Base-by-base conservation (phyloP, 108 stramenopile species). In the Nitzschia sp. region DNA sequence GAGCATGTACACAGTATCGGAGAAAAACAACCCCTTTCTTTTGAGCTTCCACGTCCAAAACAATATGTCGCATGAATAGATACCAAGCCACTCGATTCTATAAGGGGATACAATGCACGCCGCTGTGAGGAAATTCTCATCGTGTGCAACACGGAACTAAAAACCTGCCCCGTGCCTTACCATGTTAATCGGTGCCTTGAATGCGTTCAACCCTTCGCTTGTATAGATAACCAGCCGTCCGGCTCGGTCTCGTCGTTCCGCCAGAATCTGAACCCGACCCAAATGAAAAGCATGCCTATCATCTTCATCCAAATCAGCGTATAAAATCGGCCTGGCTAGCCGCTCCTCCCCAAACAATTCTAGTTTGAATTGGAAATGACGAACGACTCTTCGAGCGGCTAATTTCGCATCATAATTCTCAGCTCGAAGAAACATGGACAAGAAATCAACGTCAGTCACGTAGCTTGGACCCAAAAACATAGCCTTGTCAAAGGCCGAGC, bases 341-440 rank as follows among this genome's bases (percentile, higher is more conserved):
- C 21, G 11, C 16, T 68, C 36, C 38, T 57, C 41, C 19, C 78
- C 78, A 58, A 79, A 82, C 3, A 79, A 65, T 53, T 78, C 65
- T 13, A 76, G 53, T 46, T 82, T 82, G 29, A 56, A 44, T 30
- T 82, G 60, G 25, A 79, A 79, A 38, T 82, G 62, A 6, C 53
- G 28, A 0, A 70, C 71, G 30, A 82, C 27, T 0, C 71, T 44
- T 5, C 33, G 19, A 0, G 78, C 78, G 19, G 81, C 75, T 1
- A 41, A 32, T 5, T 25, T 54, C 0, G 53, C 31, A 54, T 82
- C 69, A 19, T 76, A 78, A 19, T 38, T 32, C 13, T 72, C 75
- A 9, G 75, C 27, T 15, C 81, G 63, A 15, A 82, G 58, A 53
- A 82, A 79, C 60, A 63, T 60, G 30, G 79, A 63, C 1, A 68